phyloP scores from a whole-genome alignment of 176 grass and related monocot genomes.

The Secale cereale region DNA sequence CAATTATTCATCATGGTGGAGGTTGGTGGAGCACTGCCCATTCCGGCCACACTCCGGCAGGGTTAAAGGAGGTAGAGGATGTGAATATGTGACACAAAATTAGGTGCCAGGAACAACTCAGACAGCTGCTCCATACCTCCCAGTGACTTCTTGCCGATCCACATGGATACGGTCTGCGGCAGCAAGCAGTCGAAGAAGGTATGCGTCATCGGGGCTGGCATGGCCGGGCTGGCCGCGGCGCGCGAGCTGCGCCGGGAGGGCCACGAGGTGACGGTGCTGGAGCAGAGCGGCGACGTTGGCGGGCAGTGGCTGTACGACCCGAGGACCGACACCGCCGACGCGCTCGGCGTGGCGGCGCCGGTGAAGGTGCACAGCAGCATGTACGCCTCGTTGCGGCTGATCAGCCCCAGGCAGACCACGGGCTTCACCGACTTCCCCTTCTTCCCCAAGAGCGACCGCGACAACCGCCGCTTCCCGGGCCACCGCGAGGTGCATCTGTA shows the following conservation, averaged over 20 bases:
- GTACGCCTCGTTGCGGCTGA: constrained; percentile 31
- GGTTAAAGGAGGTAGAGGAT: no score
- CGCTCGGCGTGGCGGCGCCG: no score
- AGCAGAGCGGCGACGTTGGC: constrained; percentile 21
- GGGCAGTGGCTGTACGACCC: constrained; percentile 37
- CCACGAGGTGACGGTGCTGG: background rate
- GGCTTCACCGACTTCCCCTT: constrained; percentile 41
- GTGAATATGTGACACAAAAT: no score
- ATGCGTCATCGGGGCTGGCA: background rate
- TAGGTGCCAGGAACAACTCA: no score
- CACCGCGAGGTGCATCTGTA: constrained; percentile 28
- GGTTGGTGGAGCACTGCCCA: no score
- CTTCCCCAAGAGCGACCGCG: background rate
- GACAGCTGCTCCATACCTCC: no score
- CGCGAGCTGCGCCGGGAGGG: constrained; percentile 21
- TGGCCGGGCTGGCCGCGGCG: background rate
- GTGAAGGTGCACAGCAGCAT: background rate
- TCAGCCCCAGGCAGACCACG: background rate
- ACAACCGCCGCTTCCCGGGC: constrained; percentile 15
- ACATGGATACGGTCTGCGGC: background rate
- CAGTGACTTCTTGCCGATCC: no score
- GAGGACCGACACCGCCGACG: no score
- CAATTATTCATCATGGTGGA: no score
- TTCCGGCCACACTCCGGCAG: no score
- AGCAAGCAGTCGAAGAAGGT: background rate